Conservation (phyloP, 176 grass and related monocot species). For the Oryza punctata region DNA sequence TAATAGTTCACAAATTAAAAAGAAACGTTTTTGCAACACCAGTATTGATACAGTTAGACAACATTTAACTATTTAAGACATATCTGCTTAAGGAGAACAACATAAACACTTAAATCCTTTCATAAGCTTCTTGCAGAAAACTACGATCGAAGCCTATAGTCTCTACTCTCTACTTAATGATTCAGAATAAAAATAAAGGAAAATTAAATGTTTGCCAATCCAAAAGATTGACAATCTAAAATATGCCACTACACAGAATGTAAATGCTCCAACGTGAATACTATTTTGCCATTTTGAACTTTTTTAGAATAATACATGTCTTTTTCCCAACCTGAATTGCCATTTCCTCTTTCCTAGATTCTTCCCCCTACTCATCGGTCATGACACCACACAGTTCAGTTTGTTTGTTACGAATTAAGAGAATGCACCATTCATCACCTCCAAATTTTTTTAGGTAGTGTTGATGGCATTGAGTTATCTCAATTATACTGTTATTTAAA, state of each 20-base stretch:
- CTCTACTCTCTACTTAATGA: neutral
- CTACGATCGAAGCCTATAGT: neutral
- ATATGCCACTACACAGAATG: neutral
- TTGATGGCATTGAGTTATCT: neutral
- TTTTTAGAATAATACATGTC: neutral
- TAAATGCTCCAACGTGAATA: neutral
- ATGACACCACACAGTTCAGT: too few species aligned
- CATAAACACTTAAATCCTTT: neutral
- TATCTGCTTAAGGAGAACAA: neutral
- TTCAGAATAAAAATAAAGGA: neutral
- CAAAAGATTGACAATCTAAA: neutral
- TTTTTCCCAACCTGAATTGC: too few species aligned
- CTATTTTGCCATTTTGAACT: neutral
- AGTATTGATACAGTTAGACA: constrained; percentile 14
- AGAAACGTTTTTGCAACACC: neutral
- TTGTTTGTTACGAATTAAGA: neutral
- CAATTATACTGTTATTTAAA: neutral
- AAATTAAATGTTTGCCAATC: neutral
- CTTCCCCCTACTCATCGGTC: too few species aligned
- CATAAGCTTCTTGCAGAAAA: constrained; percentile 26
- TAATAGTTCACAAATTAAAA: neutral
- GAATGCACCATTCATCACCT: too few species aligned
- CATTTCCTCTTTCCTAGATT: too few species aligned
- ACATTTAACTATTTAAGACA: neutral
- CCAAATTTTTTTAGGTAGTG: neutral